phyloP scores from a whole-genome alignment of 2,329 filamentous ascomycete genomes.

The Fusarium proliferatum region DNA sequence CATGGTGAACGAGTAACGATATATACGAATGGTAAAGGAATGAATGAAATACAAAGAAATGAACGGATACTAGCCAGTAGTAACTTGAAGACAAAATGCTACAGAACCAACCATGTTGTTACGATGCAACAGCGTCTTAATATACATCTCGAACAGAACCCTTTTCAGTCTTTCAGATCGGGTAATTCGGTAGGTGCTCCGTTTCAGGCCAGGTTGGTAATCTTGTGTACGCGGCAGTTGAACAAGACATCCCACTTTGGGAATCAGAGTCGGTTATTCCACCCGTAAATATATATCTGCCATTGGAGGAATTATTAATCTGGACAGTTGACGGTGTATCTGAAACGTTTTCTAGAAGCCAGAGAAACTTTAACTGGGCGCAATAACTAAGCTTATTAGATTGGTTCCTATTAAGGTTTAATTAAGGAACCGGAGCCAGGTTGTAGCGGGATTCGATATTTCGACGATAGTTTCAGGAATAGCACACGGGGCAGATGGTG shows the following conservation, averaged over 20 bases:
- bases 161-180: background rate
- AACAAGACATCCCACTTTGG: conserved; percentile 9
- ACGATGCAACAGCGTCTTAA: background rate
- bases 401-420: conserved; percentile 5
- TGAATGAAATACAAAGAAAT: conserved; percentile 19
- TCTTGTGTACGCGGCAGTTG: conserved; percentile 13
- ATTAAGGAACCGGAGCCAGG: conserved; percentile 26
- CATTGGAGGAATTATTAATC: conserved; percentile 33
- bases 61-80: conserved; percentile 38
- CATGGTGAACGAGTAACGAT: conserved; percentile 22
- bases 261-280: background rate
- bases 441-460: background rate
- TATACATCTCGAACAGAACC: background rate
- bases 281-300: background rate
- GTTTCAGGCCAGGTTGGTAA: conserved; percentile 7
- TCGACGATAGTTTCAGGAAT: conserved; percentile 10
- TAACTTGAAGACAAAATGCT: conserved; percentile 10
- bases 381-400: background rate
- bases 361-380: conserved; percentile 10
- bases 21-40: conserved; percentile 16
- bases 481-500: conserved; percentile 9
- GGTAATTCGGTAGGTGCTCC: conserved; percentile 25
- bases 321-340: background rate
- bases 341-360: conserved; percentile 37
- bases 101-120: background rate